Percentiles rank a stretch among this genome's conserved stretches.
Conservation (phyloP, 2,329 filamentous ascomycete genomes). For the Biscogniauxia mediterranea region DNA sequence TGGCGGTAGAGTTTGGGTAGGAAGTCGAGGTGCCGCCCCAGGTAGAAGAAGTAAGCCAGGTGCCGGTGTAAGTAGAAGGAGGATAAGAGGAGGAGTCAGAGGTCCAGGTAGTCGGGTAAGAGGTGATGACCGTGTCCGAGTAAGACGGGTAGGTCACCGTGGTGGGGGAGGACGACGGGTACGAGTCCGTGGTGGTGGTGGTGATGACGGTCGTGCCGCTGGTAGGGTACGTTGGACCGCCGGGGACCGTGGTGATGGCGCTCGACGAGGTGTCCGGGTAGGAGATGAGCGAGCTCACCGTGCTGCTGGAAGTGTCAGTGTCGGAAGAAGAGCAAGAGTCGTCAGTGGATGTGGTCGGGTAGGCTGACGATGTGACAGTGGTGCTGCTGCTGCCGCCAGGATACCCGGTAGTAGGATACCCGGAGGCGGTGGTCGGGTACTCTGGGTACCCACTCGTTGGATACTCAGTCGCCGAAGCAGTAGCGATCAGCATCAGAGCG, state of each 20-base stretch:
- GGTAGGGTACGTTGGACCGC: background rate
- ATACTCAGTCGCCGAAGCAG: slow-evolving; percentile 22
- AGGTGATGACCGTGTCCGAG: slow-evolving; percentile 5
- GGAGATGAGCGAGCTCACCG: slow-evolving; percentile 29
- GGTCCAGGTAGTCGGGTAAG: background rate
- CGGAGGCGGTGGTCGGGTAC: slow-evolving; percentile 9
- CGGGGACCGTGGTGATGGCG: background rate
- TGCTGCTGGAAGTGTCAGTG: background rate
- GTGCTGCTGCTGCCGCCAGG: background rate
- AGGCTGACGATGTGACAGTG: background rate
- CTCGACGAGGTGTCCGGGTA: background rate
- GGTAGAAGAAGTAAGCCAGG: too few relatives aligned
- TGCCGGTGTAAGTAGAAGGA: background rate
- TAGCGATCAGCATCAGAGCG: slow-evolving; percentile 27
- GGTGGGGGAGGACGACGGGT: slow-evolving; percentile 6
- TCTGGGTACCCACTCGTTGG: background rate
- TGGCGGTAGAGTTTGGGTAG: background rate
- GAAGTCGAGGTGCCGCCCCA: background rate
- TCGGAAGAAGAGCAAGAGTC: background rate
- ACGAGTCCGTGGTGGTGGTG: slow-evolving; percentile 52
- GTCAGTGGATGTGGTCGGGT: background rate
- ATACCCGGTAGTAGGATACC: background rate
- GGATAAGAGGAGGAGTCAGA: background rate
- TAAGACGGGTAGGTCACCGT: slow-evolving; percentile 2
- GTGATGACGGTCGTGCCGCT: slow-evolving; percentile 30